Evolutionary conservation across 2,329 filamentous ascomycete genomes (phyloP).

Genomic region (Cytospora piceae): DNA sequence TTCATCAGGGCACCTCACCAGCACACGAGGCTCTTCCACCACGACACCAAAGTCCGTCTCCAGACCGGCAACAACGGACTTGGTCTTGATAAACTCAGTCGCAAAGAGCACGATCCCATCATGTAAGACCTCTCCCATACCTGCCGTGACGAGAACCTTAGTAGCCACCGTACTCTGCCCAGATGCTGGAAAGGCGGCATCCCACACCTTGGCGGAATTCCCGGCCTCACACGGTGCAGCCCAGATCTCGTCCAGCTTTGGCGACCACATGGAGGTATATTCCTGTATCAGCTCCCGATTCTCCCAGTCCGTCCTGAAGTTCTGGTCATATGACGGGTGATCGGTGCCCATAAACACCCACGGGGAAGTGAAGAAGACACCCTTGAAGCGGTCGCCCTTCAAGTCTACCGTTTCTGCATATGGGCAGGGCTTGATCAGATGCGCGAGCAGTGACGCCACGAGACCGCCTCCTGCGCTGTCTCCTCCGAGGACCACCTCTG

Average conservation of each 20-base stretch:
- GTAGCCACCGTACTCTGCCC: constrained; percentile 14
- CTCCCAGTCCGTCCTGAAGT: constrained; percentile 30
- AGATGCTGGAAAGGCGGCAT: constrained; percentile 17
- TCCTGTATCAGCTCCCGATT: neutral
- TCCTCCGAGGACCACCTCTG: constrained; percentile 32
- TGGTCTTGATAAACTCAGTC: constrained; percentile 8
- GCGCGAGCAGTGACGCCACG: constrained; percentile 32
- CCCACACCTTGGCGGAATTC: constrained; percentile 20
- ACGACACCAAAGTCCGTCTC: constrained; percentile 12
- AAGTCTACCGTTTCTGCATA: constrained; percentile 27
- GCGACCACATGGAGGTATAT: constrained; percentile 4
- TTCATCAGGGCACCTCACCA: constrained; percentile 31
- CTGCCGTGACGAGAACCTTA: constrained; percentile 30
- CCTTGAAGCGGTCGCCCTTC: constrained; percentile 21
- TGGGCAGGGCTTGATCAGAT: constrained; percentile 28
- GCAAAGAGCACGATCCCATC: constrained; percentile 29
- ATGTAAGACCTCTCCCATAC: constrained; percentile 31
- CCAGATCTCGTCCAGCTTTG: constrained; percentile 29
- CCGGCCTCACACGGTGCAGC: constrained; percentile 26
- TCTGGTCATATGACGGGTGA: constrained; percentile 24
- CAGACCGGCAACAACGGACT: constrained; percentile 7
- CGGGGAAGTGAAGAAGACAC: constrained; percentile 33
- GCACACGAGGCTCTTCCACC: constrained; percentile 18
- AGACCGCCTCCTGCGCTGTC: constrained; percentile 36
- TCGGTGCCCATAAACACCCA: constrained; percentile 28